Evolutionary conservation across 2,329 filamentous ascomycete genomes (phyloP), one percentile per base, ranked within the genome.

Genomic region (Chaetomium olivaceum): DNA sequence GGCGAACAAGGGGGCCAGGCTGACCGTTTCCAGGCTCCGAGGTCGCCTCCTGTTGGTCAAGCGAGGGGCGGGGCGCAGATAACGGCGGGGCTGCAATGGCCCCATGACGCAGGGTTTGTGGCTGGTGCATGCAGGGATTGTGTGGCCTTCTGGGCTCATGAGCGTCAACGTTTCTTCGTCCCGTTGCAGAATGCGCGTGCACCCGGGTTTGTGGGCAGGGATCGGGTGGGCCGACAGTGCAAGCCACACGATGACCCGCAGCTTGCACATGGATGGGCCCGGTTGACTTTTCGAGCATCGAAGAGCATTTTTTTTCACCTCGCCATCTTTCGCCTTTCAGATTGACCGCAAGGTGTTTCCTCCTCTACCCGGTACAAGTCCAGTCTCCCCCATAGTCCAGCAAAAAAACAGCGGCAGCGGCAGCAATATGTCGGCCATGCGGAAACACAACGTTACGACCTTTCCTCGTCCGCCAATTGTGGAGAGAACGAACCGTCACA

Each of bases 381-480:
- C 14, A 57, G 31, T 39, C 54, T 57, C 54, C 54, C 7, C 21
- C 19, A 33, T 43, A 51, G 27, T 56, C 19, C 21, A 12, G 51
- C 27, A 19, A 19, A 43, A 58, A 33, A 63, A 51, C 64, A 67
- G 65, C 67, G 29, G 66, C 65, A 56, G 64, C 61, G 68, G 60
- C 62, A 76, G 58, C 63, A 76, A 62, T 67, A 81, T 80, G 79
- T 70, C 78, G 36, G 68, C 75, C 9, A 78, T 75, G 69, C 69
- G 76, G 58, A 82, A 79, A 69, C 75, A 87, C 67, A 86, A 87
- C 68, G 85, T 86, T 8, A 82, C 83, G 70, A 80, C 76, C 62
- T 87, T 87, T 70, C 87, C 86, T 14, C 81, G 87, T 27, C 86
- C 86, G 31, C 86, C 86, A 1, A 75, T 82, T 46, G 78, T 87